Conservation (phyloP, 345 rosid species). For the Eucalyptus curtisii region DNA sequence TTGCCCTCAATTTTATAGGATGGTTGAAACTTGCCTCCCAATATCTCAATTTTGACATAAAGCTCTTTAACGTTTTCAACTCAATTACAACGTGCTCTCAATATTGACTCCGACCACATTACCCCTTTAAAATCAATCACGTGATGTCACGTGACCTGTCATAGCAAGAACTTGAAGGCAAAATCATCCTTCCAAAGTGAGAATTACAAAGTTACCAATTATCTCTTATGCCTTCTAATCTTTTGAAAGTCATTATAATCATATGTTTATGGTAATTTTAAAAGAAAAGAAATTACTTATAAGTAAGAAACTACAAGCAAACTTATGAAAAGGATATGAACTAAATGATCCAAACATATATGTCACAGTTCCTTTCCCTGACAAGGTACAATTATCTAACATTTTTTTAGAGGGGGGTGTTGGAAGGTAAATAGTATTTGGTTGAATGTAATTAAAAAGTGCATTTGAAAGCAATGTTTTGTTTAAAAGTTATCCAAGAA, state of each 20-base stretch:
- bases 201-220: not conserved
- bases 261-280: not conserved
- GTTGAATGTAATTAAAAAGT: not conserved
- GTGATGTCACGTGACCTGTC: not conserved
- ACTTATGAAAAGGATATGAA: not conserved
- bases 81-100: not conserved
- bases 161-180: not conserved
- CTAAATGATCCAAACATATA: not conserved
- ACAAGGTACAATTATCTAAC: accelerated
- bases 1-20: not conserved
- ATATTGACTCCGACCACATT: not conserved
- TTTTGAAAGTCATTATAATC: not conserved
- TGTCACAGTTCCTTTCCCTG: accelerated
- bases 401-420: not conserved
- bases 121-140: not conserved
- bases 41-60: not conserved
- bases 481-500: not conserved
- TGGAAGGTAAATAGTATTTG: not conserved
- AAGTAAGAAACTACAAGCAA: not conserved
- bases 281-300: not conserved
- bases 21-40: not conserved
- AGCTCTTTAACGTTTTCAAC: not conserved
- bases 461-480: not conserved
- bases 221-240: not conserved
- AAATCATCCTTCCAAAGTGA: not conserved